Conservation (phyloP, 2,329 filamentous ascomycete genomes). For the Exophiala sp. region DNA sequence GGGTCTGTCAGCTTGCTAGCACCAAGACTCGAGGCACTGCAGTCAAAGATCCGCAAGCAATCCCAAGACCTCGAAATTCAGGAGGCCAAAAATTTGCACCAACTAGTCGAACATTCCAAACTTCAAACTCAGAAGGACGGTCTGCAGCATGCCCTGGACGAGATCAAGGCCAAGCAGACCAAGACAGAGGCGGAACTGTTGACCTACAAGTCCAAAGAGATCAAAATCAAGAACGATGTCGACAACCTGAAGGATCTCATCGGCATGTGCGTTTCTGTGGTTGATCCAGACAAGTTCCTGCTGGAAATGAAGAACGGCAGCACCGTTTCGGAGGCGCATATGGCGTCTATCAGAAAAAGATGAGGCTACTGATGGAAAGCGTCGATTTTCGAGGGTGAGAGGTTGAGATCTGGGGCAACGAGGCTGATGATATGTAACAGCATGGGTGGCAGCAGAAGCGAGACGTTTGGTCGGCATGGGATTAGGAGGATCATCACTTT, state of each 20-base stretch:
- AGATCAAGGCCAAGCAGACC: background rate
- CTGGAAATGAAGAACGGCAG: background rate
- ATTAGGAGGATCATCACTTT: too few species aligned
- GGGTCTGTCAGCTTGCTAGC: too few species aligned
- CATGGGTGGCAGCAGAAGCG: too few species aligned
- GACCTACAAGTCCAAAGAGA: background rate
- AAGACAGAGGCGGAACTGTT: background rate
- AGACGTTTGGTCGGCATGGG: too few species aligned
- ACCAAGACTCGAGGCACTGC: too few species aligned
- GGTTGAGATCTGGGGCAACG: too few species aligned
- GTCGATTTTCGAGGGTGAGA: background rate
- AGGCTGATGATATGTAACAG: too few species aligned
- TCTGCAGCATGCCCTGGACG: background rate
- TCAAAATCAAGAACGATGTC: background rate
- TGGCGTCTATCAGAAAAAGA: background rate
- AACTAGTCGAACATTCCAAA: background rate
- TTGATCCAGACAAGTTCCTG: background rate
- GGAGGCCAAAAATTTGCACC: background rate
- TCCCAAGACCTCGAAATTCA: background rate
- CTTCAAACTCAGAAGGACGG: background rate
- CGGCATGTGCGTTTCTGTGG: background rate
- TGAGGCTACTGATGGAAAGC: background rate
- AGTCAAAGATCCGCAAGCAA: background rate
- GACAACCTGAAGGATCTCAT: background rate
- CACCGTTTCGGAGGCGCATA: background rate